Conservation (phyloP, 306 rosid genomes). For the Cucumis sativus region DNA sequence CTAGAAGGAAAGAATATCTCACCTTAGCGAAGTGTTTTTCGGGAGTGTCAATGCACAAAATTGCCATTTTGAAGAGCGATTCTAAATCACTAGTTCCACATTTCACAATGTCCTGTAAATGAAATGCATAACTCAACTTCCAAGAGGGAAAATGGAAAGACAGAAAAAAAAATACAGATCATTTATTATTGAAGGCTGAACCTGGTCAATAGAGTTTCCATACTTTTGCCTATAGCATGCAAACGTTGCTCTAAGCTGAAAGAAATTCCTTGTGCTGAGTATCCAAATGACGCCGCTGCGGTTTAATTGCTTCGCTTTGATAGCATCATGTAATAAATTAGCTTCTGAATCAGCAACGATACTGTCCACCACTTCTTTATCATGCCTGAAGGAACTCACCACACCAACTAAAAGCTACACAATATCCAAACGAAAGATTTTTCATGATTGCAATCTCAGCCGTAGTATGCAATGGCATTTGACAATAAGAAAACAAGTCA, state of each 20-base stretch:
- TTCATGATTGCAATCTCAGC: neutral
- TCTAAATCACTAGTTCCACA: constrained; percentile 48
- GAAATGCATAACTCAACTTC: constrained; percentile 3
- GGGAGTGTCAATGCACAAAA: constrained; percentile 57
- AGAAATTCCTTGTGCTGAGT: constrained; percentile 70
- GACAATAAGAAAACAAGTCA: neutral
- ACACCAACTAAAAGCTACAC: constrained; percentile 60
- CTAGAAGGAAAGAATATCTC: neutral
- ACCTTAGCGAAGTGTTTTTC: constrained; percentile 93
- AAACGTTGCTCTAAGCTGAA: constrained; percentile 77
- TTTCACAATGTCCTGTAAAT: constrained; percentile 41
- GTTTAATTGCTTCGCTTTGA: constrained; percentile 44
- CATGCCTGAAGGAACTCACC: constrained; percentile 74
- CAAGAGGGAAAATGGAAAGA: neutral
- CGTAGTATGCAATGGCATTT: neutral
- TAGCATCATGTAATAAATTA: constrained; percentile 45
- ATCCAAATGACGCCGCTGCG: constrained; percentile 47
- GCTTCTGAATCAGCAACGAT: constrained; percentile 51
- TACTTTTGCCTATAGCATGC: constrained; percentile 45
- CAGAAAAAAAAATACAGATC: neutral
- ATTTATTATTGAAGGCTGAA: constrained; percentile 11
- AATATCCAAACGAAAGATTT: constrained; percentile 13
- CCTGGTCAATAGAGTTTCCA: constrained; percentile 54
- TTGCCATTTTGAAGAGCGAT: constrained; percentile 31
- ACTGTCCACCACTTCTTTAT: constrained; percentile 43